Conservation (phyloP, 345 rosid genomes). For the Hevea brasiliensis region DNA sequence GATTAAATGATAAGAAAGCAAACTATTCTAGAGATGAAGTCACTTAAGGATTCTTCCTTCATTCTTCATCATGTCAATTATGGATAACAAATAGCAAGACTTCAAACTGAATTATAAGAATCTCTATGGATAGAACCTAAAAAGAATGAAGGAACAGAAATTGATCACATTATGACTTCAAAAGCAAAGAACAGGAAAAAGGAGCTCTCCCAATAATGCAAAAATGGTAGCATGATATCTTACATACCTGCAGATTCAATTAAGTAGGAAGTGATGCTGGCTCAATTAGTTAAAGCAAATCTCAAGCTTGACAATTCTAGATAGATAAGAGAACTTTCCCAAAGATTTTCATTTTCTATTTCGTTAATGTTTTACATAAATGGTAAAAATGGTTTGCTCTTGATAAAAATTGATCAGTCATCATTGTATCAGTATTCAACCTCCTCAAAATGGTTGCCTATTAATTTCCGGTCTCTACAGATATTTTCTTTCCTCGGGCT, state of each 20-base stretch:
- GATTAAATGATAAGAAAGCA: neutral
- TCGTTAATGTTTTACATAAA: slow-evolving; percentile 16
- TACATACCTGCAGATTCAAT: slow-evolving; percentile 20
- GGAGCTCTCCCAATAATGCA: neutral
- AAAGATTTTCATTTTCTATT: slow-evolving; percentile 30
- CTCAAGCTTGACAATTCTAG: slow-evolving; percentile 12
- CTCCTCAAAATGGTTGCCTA: slow-evolving; percentile 43
- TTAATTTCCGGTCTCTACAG: slow-evolving; percentile 23
- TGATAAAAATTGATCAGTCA: slow-evolving; percentile 21
- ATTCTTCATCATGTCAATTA: neutral
- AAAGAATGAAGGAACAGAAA: slow-evolving; percentile 1
- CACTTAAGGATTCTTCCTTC: neutral
- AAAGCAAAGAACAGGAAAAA: neutral
- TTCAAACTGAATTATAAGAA: slow-evolving; percentile 6
- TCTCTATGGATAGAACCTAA: neutral
- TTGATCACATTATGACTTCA: neutral
- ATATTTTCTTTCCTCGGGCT: slow-evolving; percentile 26
- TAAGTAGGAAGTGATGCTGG: slow-evolving; percentile 1
- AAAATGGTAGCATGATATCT: slow-evolving; percentile 4
- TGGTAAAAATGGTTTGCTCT: slow-evolving; percentile 16
- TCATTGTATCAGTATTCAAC: slow-evolving; percentile 30
- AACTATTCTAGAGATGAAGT: neutral
- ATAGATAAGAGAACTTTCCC: slow-evolving; percentile 13
- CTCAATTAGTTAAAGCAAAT: slow-evolving; percentile 14
- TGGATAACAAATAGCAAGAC: slow-evolving; percentile 7